These are phyloP conservation scores for Fibroporia radiculosa DNA, from an alignment of 768 basidiomycete species.

Conservation along the genomic window DNA sequence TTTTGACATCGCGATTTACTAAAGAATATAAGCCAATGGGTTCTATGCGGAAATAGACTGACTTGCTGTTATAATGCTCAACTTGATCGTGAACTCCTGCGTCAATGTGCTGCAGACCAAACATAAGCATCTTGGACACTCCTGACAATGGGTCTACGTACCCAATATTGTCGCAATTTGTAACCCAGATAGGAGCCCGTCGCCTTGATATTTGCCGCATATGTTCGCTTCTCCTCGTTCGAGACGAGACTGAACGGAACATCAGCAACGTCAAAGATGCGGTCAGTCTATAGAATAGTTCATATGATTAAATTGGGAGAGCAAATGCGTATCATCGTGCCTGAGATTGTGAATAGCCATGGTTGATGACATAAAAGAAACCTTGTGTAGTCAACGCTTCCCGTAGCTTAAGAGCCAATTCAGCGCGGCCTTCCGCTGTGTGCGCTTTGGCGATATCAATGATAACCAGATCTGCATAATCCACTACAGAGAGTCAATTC, in stretches of 20 bases:
- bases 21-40: background rate
- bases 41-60: background rate
- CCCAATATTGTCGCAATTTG: conserved; percentile 49
- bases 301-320: background rate
- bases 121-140: background rate
- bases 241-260: conserved; percentile 26
- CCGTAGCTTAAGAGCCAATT: conserved; percentile 17
- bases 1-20: conserved; percentile 46
- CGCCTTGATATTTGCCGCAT: conserved; percentile 26
- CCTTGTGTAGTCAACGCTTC: conserved; percentile 23
- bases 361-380: conserved; percentile 27
- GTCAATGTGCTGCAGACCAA: conserved; percentile 40
- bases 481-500: conserved; percentile 15
- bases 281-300: conserved; percentile 17
- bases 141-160: conserved; percentile 14
- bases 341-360: conserved; percentile 20
- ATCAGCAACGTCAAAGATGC: conserved; percentile 30
- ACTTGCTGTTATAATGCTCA: conserved; percentile 53
- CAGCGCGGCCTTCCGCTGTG: conserved; percentile 21
- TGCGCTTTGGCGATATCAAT: conserved; percentile 22
- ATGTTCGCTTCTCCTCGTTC: conserved; percentile 26
- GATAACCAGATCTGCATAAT: conserved; percentile 25
- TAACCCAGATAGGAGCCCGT: conserved; percentile 49
- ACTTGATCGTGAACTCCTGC: conserved; percentile 53
- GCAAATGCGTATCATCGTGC: conserved; percentile 6